Percentiles rank a stretch among this genome's conserved stretches.
phyloP scores from a whole-genome alignment of 495 filamentous ascomycete genomes.

The Niebla homalea region DNA sequence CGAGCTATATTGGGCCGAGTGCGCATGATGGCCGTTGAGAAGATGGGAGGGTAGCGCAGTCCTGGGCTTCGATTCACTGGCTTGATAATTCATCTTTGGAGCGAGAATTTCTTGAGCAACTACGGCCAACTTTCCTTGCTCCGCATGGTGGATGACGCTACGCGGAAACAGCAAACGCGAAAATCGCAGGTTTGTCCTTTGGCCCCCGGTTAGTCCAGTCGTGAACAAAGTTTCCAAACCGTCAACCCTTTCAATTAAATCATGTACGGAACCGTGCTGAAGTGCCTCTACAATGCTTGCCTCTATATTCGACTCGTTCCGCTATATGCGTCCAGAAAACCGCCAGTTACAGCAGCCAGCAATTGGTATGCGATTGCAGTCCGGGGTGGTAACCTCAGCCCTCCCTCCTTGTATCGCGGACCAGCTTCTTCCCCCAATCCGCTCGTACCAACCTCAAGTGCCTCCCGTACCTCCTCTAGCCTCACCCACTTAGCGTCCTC shows the following conservation, averaged over 20 bases:
- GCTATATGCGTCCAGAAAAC: constrained; percentile 24
- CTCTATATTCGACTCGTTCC: constrained; percentile 12
- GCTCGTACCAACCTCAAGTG: constrained; percentile 40
- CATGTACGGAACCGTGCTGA: neutral
- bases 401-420: constrained; percentile 58
- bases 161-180: no score
- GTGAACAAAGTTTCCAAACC: no score
- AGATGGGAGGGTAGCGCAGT: constrained; percentile 37
- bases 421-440: constrained; percentile 51
- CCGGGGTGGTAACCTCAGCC: constrained; percentile 54
- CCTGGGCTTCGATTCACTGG: constrained; percentile 27
- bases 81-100: constrained; percentile 17
- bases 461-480: constrained; percentile 49
- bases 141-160: no score
- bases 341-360: constrained; percentile 39
- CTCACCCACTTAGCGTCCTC: constrained; percentile 80
- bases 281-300: neutral
- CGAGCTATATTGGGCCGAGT: constrained; percentile 21
- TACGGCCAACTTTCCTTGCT: no score
- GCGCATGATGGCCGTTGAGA: constrained; percentile 24
- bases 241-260: neutral
- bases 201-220: no score
- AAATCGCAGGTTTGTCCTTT: no score
- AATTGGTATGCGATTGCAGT: constrained; percentile 75
- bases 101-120: no score